These are phyloP conservation scores for Corynespora cassiicola DNA, from an alignment of 2,329 filamentous ascomycete species.

Conservation along the genomic window DNA sequence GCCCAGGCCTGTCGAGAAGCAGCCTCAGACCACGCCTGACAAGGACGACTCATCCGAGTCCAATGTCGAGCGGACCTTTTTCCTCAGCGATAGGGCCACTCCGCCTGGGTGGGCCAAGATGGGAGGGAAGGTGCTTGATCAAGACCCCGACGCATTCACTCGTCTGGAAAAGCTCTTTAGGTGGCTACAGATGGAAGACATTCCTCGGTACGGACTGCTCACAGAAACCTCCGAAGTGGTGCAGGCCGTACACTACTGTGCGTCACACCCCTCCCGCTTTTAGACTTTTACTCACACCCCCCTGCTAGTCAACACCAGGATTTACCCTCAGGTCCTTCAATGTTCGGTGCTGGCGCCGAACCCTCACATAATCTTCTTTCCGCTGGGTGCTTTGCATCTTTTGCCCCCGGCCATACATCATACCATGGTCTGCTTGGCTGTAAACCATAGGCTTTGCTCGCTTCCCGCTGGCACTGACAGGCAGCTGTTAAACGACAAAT, in stretches of 20 bases:
- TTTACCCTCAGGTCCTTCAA: conserved; percentile 25
- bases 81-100: too few species aligned
- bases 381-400: conserved; percentile 28
- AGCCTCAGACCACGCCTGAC: too few species aligned
- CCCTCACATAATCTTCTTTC: conserved; percentile 33
- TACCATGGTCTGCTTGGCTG: conserved; percentile 29
- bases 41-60: too few species aligned
- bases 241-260: conserved; percentile 40
- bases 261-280: neutral
- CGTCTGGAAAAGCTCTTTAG: conserved; percentile 20
- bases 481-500: conserved; percentile 11
- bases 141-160: conserved; percentile 21
- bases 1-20: too few species aligned
- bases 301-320: conserved; percentile 28
- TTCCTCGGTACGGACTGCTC: conserved; percentile 28
- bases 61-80: too few species aligned
- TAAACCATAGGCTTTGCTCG: conserved; percentile 31
- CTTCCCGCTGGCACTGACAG: conserved; percentile 19
- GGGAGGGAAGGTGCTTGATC: conserved; percentile 17
- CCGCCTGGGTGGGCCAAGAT: too few species aligned
- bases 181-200: conserved; percentile 21
- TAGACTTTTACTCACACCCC: conserved; percentile 4
- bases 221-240: conserved; percentile 36
- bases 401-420: conserved; percentile 37
- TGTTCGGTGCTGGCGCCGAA: conserved; percentile 33